Base-by-base conservation (phyloP, 495 filamentous ascomycete species). In the Chlorociboria aeruginascens region DNA sequence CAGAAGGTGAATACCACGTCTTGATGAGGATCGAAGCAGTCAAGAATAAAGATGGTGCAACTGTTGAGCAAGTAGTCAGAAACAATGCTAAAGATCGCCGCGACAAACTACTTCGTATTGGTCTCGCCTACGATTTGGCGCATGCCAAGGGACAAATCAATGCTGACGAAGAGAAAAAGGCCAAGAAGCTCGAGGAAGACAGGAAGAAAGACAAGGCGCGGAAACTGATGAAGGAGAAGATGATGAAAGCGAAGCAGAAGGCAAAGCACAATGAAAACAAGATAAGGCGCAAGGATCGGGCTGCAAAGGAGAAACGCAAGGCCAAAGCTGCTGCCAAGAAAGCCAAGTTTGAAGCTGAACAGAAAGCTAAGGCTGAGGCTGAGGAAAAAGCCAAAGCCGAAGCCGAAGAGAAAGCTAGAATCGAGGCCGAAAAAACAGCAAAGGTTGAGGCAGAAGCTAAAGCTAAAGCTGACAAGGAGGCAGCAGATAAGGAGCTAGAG, bases 21-120 rank as follows among this genome's bases (percentile, higher is more conserved):
- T 62, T 92, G 12, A 74, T 94, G 63, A 86, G 86, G 58, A 72
- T 95, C 52, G 82, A 82, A 4, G 86, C 89, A 11, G 74, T 70
- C 17, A 73, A 82, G 39, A 51, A 69, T 46, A 54, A 66, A 13
- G 62, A 65, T 6, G 59, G 62, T 1, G 58, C 72, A 13, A 73
- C 76, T 0, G 73, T 82, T n/a, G 83, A 89, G 53, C 74, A 86
- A 0, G 77, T 80, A 3, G 76, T 93, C 7, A 71, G 75, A 14
- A 67, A 71, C 1, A 74, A 81, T 42, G 84, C 78, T 12, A 69
- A 73, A 34, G 59, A 61, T 1, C 72, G 77, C 20, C 79, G 87
- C 28, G 86, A 89, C 40, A 95, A 95, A 63, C 70, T 95, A 1
- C 73, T 90, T 0, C 78, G 83, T 45, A 79, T 89, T 31, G 88